Conservation (phyloP, 768 basidiomycete genomes). For the Calocera cornea region DNA sequence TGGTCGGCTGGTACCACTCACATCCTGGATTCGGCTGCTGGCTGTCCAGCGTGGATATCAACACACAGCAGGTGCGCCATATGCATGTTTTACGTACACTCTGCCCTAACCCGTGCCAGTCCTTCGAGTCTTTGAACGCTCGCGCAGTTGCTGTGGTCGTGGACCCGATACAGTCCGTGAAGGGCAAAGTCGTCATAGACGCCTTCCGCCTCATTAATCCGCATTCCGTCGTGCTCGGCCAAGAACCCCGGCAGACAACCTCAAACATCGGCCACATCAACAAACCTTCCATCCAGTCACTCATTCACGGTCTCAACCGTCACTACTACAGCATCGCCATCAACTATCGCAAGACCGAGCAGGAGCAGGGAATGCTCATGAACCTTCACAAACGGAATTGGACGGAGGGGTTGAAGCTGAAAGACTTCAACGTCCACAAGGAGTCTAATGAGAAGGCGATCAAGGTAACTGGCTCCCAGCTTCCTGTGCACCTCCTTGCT, state of each 20-base stretch:
- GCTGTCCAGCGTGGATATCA: conserved; percentile 97
- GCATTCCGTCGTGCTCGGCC: conserved; percentile 73
- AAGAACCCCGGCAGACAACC: conserved; percentile 92
- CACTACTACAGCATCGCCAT: conserved; percentile 98
- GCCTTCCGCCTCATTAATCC: conserved; percentile 96
- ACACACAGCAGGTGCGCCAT: conserved; percentile 78
- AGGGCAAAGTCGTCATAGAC: conserved; percentile 97
- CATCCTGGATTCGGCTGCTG: conserved; percentile 99
- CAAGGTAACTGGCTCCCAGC: conserved; percentile 47
- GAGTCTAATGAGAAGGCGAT: conserved; percentile 83
- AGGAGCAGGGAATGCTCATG: conserved; percentile 97
- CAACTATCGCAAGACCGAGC: conserved; percentile 94
- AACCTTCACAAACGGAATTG: conserved; percentile 98
- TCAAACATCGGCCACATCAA: conserved; percentile 98
- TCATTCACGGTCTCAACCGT: conserved; percentile 93
- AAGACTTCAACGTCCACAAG: conserved; percentile 80
- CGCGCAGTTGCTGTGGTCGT: conserved; percentile 95
- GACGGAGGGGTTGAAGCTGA: conserved; percentile 90
- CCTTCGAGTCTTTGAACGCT: conserved; percentile 85
- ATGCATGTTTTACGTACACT: conserved; percentile 13
- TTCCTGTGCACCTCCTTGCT: conserved; percentile 16
- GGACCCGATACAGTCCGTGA: conserved; percentile 98
- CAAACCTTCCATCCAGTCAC: conserved; percentile 96
- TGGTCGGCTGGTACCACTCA: conserved; percentile 99
- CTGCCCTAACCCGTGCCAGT: conserved; percentile 35